Base-by-base conservation (phyloP, 495 filamentous ascomycete species). In the Aspergillus ostianus region DNA sequence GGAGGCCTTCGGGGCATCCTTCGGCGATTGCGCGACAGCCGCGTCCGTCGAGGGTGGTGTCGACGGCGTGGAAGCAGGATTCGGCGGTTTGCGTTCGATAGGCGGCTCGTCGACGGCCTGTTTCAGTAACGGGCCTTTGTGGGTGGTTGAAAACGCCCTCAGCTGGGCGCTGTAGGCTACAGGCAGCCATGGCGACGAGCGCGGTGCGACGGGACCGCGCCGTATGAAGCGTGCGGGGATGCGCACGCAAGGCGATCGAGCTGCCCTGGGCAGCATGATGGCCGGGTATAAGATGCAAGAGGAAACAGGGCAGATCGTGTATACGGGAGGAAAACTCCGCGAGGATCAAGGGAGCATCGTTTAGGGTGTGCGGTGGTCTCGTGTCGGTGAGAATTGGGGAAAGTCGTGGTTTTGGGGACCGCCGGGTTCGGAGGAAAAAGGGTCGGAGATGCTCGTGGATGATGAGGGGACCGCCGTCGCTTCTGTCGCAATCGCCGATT, bases 221-320 rank as follows among this genome's bases (percentile, higher is more conserved):
- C 64, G 55, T 62, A 68, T 58, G 64, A 65, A 67, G 59, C 63
- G 74, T 58, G 67, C 61, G 46, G 77, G 62, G 62, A 61, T 54
- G 53, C 73, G 73, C 71, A 67, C 72, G 60, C 76, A 78, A 55
- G 71, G 67, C 64, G 73, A 67, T 61, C 72, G 73, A 32, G 71
- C 72, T 61, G 77, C 76, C 70, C 71, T 73, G 65, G 68, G 74
- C 69, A 80, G 76, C 77, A 80, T 80, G 62, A 58, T 67, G 65
- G 64, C 63, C 53, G 50, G 51, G 52, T 19, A 18, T 19, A 10
- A 26, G 32, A 17, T 4, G 18, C 15, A 21, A 10, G 53, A 21
- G 29, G 53, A 13, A 19, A 15, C 15, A 30, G 6, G 17, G 0
- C 18, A 21, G 20, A 46, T 41, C 10, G 36, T 41, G 36, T 41